Evolutionary conservation across 2,329 filamentous ascomycete species (phyloP), one percentile per base, ranked within the genome.

Genomic region (Oidium heveae): DNA sequence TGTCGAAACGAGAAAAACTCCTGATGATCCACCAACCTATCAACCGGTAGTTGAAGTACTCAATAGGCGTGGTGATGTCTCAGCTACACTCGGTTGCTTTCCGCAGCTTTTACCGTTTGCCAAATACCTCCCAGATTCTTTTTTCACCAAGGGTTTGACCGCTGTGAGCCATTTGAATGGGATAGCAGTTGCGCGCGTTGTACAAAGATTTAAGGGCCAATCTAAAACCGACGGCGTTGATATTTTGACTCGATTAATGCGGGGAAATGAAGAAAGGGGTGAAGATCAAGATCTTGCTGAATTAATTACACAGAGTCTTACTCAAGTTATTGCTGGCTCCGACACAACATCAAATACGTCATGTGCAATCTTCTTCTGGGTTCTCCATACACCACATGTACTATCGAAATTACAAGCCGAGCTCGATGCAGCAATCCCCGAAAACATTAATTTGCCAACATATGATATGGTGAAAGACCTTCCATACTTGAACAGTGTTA

Each of bases 1-100:
- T 52, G 83, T 85, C 2, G 84, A 89, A 66, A 78, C 89, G 52
- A 74, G 79, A 49, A 68, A 70, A 57, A 74, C 74, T 0, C 77
- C 80, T 0, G 71, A 78, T 56, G 71, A 74, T 0, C 71, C 76
- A 1, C 75, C 82, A 4, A 76, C 77, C 32, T 86, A 82, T 61
- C 83, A 82, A 0, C 76, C 82, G 0, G 88, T 87, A 10, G 85
- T 94, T 58, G 80, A 94, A 68, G 88, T 94, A 4, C 72, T 94
- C 55, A 94, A 94, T 69, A 77, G 87, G 15, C 75, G 87, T 52
- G 88, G 87, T 55, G 87, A 94, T 64, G 86, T 94, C 33, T 88
- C 82, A 13, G 84, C 79, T 4, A 80, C 86, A 0, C 71, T 95
- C 3, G 87, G 87, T 1, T 84, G 78, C 62, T 70, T 81, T 55